Conservation (phyloP, 2,329 filamentous ascomycete species). For the Exserohilum turcica region DNA sequence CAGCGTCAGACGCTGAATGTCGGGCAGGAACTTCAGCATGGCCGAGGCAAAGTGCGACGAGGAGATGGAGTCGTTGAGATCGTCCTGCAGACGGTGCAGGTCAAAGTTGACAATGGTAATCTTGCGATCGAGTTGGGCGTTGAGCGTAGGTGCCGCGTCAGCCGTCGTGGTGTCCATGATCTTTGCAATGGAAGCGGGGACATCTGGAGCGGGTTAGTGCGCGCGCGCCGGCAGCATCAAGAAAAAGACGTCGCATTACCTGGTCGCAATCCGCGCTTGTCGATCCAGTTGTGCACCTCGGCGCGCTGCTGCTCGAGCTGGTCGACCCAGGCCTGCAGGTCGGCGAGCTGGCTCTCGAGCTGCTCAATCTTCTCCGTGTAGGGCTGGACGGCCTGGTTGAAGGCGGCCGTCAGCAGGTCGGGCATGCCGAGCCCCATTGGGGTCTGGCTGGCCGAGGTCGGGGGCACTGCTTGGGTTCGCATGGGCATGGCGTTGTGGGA, state of each 20-base stretch:
- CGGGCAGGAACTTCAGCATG: constrained; percentile 61
- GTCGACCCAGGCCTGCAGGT: constrained; percentile 57
- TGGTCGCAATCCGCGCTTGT: constrained; percentile 59
- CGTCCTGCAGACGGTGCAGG: constrained; percentile 61
- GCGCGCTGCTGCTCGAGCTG: constrained; percentile 57
- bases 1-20: constrained; percentile 57
- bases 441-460: constrained; percentile 25
- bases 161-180: constrained; percentile 58
- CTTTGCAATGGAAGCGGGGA: constrained; percentile 58
- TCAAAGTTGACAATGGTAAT: constrained; percentile 64
- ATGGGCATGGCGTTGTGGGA: constrained; percentile 30
- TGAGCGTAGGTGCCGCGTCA: constrained; percentile 57
- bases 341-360: constrained; percentile 57
- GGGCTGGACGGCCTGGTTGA: constrained; percentile 59
- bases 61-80: constrained; percentile 60
- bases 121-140: constrained; percentile 63
- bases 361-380: constrained; percentile 60
- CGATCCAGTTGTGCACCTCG: constrained; percentile 61
- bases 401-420: constrained; percentile 58
- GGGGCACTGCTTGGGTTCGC: constrained; percentile 31
- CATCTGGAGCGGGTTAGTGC: constrained; percentile 48
- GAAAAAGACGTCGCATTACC: constrained; percentile 47
- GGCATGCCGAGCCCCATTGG: constrained; percentile 52
- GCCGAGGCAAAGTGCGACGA: constrained; percentile 59
- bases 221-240: not conserved